These are phyloP conservation scores for Borovskyia barvae DNA, from an alignment of 208 protist species.

Conservation along the genomic window DNA sequence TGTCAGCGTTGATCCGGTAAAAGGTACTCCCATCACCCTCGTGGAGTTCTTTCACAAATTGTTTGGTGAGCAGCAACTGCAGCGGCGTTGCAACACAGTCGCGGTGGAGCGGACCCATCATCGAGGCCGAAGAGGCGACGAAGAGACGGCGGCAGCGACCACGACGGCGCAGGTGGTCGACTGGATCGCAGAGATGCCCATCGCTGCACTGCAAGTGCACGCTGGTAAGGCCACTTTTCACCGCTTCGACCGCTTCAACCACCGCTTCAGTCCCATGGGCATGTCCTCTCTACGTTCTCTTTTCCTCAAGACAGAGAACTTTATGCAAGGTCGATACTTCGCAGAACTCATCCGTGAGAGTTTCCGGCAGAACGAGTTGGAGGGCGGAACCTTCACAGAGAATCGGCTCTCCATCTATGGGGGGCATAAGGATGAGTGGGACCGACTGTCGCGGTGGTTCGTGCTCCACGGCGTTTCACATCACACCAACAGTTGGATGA, in stretches of 20 bases:
- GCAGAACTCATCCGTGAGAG: constrained; percentile 67
- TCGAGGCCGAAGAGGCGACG: background rate
- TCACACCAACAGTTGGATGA: constrained; percentile 95
- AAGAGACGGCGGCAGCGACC: background rate
- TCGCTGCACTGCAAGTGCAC: constrained; percentile 80
- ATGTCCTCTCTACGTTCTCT: constrained; percentile 60
- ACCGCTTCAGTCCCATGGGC: constrained; percentile 78
- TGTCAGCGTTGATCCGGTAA: constrained; percentile 47
- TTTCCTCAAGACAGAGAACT: constrained; percentile 86
- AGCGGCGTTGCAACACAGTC: background rate
- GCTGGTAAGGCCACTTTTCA: constrained; percentile 84
- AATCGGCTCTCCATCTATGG: constrained; percentile 89
- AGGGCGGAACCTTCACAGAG: constrained; percentile 73
- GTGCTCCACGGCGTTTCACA: constrained; percentile 89
- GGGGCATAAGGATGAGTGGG: constrained; percentile 56
- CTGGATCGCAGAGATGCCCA: constrained; percentile 51
- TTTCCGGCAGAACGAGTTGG: constrained; percentile 49
- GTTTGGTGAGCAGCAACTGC: constrained; percentile 6
- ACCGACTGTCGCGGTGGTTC: constrained; percentile 71
- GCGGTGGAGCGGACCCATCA: too few species aligned
- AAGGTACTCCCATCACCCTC: constrained; percentile 36
- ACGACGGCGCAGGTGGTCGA: constrained; percentile 22
- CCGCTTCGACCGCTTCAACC: constrained; percentile 89
- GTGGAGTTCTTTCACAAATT: constrained; percentile 34
- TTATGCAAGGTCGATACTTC: constrained; percentile 90